Base-by-base conservation (phyloP, 2,329 filamentous ascomycete species). In the Dryadomyces quercivorus region DNA sequence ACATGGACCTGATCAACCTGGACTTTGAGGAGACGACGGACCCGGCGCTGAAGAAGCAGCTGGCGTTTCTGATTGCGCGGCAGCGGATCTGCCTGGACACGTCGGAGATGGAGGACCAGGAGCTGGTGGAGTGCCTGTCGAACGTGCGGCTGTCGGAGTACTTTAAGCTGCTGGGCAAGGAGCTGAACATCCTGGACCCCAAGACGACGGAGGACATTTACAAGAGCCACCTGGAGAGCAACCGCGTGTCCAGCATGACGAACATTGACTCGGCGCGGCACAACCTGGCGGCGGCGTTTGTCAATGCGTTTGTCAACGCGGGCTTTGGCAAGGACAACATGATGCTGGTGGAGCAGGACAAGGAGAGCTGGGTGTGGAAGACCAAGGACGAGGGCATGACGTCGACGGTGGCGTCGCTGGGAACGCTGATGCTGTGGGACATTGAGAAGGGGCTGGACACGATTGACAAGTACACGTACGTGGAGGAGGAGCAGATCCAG, bases 191-290 rank as follows among this genome's bases (percentile, higher is more conserved):
- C 52, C 75, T 97, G 45, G 93, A 98, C 59, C 93, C 93, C 40
- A 97, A 96, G 75, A 88, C 88, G 46, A 94, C 92, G 0, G 93
- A 98, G 67, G 94, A 98, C 64, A 98, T 98, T 63, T 98, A 98
- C 80, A 98, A 98, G 76, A 95, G 90, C 65, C 93, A 98, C 70
- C 80, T 98, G 5, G 93, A 98, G 72, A 97, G 88, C 72, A 95
- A 85, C 63, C 82, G 94, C 58, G 93, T 94, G 53, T 88, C 89
- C 22, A 91, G 90, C 40, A 81, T 95, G 71, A 96, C 92, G 12
- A 96, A 96, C 66, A 82, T 94, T 49, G 93, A 98, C 67, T 98
- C 93, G 10, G 91, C 92, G 34, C 81, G 90, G 63, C 92, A 98
- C 74, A 98, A 98, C 65, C 78, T 98, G 57, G 91, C 93, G 4